These are phyloP conservation scores for Hura crepitans DNA, from an alignment of 441 rosid genomes.

Conservation along the genomic window DNA sequence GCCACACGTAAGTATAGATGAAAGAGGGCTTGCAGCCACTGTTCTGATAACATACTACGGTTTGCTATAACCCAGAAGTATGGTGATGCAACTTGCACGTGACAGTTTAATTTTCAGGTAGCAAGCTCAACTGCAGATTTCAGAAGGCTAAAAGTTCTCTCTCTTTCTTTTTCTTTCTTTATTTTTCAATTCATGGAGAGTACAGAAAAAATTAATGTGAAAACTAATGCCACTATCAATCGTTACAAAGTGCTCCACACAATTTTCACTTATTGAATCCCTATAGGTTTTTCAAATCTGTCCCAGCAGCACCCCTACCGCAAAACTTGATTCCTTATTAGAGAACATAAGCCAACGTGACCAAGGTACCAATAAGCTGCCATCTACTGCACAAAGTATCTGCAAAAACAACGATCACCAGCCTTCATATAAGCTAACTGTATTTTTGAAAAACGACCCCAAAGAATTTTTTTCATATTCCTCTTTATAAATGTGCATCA, in stretches of 20 bases:
- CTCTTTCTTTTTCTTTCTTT: background rate
- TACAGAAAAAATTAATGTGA: background rate
- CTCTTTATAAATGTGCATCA: background rate
- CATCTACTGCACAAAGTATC: constrained; percentile 19
- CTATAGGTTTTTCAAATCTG: constrained; percentile 10
- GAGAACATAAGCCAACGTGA: constrained; percentile 6
- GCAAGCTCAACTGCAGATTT: background rate
- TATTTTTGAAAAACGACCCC: background rate
- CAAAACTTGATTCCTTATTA: constrained; percentile 22
- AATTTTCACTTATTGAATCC: constrained; percentile 11
- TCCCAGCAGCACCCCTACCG: constrained; percentile 6
- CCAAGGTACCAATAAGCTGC: background rate
- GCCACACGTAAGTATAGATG: too few species aligned
- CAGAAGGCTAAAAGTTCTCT: background rate
- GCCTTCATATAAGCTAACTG: background rate
- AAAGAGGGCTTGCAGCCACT: too few species aligned
- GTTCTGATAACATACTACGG: too few species aligned
- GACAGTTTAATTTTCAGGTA: background rate
- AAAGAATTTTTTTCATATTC: background rate
- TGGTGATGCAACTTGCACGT: background rate
- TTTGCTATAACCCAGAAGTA: too few species aligned
- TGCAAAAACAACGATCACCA: constrained; percentile 20
- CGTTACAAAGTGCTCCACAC: constrained; percentile 17
- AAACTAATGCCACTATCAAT: background rate
- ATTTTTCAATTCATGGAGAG: background rate